Base-by-base conservation (phyloP, 495 filamentous ascomycete genomes). In the Annulohypoxylon maeteangense region DNA sequence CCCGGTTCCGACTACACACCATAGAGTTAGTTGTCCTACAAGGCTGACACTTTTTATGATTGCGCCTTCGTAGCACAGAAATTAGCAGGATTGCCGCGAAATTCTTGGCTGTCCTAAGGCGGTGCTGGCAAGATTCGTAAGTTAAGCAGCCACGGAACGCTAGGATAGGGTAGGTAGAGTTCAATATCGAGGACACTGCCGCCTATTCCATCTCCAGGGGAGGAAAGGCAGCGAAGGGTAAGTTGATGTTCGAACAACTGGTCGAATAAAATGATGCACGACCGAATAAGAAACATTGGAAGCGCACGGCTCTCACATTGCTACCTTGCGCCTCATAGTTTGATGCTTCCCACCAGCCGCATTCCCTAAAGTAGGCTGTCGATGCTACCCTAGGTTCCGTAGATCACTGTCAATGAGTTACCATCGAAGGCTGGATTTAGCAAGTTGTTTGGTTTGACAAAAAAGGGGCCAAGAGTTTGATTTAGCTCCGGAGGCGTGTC, bases 1-100 rank as follows among this genome's bases (percentile, higher is more conserved):
- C 65, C 65, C 65, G 70, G 70, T 57, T 51, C 51, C 58, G 29
- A 51, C 44, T 67, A 45, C 58, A 61, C 51, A 51, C 20, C 47
- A 65, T 18, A 57, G 27, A 6, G 3, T 29, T n/a, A n/a, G 48
- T 44, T n/a, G 47, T 23, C 55, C 32, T 50, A 45, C 55, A 58
- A 68, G 70, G 65, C 65, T 69, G 54, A 53, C 29, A 10, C 32
- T 53, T 8, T 29, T 14, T 55, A n/a, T n/a, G n/a, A n/a, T 44
- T n/a, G 7, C 16, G 12, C 25, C 12, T 25, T 66, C 62, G 48
- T 29, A 45, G 11, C 4, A 23, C 31, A 56, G 38, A 23, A 16
- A 32, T 20, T 7, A 51, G 14, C 47, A 27, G 40, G 42, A 62
- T 31, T n/a, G n/a, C n/a, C 36, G 12, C 12, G 14, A 11, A 31